Evolutionary conservation across 2,329 filamentous ascomycete genomes (phyloP).

Genomic region (Colletotrichum trifolii): DNA sequence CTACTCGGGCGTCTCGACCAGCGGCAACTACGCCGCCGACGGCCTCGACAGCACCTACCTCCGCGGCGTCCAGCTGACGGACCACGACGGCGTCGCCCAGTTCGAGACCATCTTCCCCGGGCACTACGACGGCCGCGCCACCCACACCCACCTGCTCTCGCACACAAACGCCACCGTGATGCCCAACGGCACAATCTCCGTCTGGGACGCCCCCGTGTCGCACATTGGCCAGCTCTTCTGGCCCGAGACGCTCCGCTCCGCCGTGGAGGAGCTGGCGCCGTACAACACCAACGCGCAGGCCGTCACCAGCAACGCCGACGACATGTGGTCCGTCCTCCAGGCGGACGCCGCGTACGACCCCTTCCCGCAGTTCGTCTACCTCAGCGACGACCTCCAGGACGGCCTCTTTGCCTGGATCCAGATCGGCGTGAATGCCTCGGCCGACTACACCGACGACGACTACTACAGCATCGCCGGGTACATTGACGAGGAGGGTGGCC

Average conservation of each 20-base stretch:
- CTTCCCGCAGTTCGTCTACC: constrained; percentile 66
- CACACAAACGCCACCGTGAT: constrained; percentile 48
- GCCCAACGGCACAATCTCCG: constrained; percentile 47
- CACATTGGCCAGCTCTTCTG: constrained; percentile 75
- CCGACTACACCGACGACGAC: constrained; percentile 33
- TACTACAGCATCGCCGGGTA: constrained; percentile 32
- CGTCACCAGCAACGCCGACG: constrained; percentile 63
- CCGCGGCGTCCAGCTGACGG: constrained; percentile 52
- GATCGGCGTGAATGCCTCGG: constrained; percentile 58
- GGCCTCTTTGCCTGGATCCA: constrained; percentile 67
- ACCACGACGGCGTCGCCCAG: constrained; percentile 54
- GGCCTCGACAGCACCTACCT: constrained; percentile 47
- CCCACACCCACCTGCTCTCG: constrained; percentile 59
- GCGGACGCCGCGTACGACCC: constrained; percentile 60
- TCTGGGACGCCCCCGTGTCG: constrained; percentile 53
- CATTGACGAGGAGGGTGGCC: constrained; percentile 27
- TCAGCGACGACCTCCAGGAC: constrained; percentile 63
- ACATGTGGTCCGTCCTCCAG: constrained; percentile 54
- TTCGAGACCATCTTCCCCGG: constrained; percentile 58
- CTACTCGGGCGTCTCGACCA: constrained; percentile 49
- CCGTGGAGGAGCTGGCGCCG: constrained; percentile 61
- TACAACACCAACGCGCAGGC: constrained; percentile 59
- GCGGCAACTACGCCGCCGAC: constrained; percentile 40
- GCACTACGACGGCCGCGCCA: constrained; percentile 57
- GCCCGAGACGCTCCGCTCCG: constrained; percentile 65